Percentiles rank a stretch among this genome's conserved stretches.
These are phyloP conservation scores for Pistacia atlantica DNA, from an alignment of 345 rosid genomes.

Conservation along the genomic window DNA sequence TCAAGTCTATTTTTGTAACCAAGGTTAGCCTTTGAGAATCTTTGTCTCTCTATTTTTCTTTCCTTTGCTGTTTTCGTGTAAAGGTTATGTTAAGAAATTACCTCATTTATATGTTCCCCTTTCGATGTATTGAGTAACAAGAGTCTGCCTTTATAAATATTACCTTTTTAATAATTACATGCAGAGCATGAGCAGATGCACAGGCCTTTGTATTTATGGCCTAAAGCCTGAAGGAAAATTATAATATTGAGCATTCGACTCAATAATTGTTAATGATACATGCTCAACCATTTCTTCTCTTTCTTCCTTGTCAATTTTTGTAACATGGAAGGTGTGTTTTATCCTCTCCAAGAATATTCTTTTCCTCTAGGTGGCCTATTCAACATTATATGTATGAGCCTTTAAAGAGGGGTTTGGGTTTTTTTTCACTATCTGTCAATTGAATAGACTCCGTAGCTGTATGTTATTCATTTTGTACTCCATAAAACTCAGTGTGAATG, in stretches of 20 bases:
- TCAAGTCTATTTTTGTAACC: constrained; percentile 59
- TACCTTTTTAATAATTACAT: not conserved
- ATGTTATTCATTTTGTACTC: not conserved
- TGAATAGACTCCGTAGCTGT: not conserved
- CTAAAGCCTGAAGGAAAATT: not conserved
- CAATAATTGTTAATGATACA: not conserved
- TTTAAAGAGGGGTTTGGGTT: not conserved
- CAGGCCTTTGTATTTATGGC: not conserved
- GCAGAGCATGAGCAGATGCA: not conserved
- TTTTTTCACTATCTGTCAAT: not conserved
- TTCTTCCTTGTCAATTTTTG: not conserved
- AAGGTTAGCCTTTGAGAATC: constrained; percentile 41
- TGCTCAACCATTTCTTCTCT: not conserved
- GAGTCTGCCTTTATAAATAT: not conserved
- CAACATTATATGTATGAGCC: not conserved
- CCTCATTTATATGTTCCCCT: too few relatives aligned
- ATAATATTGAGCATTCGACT: not conserved
- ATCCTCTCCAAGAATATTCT: constrained; percentile 1
- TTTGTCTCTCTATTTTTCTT: not conserved
- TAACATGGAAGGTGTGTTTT: not conserved
- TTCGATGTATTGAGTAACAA: not conserved
- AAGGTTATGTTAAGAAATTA: not conserved
- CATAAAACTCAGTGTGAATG: not conserved
- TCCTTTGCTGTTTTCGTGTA: not conserved
- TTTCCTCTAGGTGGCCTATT: not conserved